Base-by-base conservation (phyloP, 164 flowering plant species). In the Vitis cinerea region DNA sequence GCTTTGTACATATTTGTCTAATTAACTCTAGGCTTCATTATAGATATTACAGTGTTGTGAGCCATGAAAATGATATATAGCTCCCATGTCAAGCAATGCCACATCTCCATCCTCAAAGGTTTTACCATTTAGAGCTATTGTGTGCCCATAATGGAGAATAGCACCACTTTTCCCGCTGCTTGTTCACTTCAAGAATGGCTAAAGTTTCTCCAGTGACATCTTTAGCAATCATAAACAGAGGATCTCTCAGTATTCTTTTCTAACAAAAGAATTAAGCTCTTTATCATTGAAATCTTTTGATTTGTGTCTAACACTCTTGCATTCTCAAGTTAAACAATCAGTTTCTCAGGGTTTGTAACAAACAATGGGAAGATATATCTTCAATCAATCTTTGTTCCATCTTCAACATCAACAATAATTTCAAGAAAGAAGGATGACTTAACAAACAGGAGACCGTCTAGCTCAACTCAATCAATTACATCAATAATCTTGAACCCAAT, bases 331-430 rank as follows among this genome's bases (percentile, higher is more conserved):
- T 95, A 97, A 72, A 79, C 94, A 72, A 87, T 74, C 71, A 87
- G 54, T 58, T 95, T 95, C 84, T 95, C 98, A 10, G 81, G 88
- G 71, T 95, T 93, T 67, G 98, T 95, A 23, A 95, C 95, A 79
- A 95, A 95, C 16, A 93, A 97, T 1, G 99, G 99, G n/a, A 98
- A 95, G 70, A 91, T 87, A 64, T 93, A 95, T 58, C 99, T 98
- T 79, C 97, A 83, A 75, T 95, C 99, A 75, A 95, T 91, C 97
- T 95, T 88, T 64, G 9, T 95, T 79, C 99, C 99, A 72, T 95
- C 99, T 83, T 93, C 98, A 23, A 95, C 97, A 49, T 91, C 98
- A 69, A 95, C 97, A 11, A 94, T 91, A 14, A 98, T 95, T 85
- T 95, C 99, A 71, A 93, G 93, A 15, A 98, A 95, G 7, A 98